Base-by-base conservation (phyloP, 257 asterid species). In the Scutellaria galericulata region DNA sequence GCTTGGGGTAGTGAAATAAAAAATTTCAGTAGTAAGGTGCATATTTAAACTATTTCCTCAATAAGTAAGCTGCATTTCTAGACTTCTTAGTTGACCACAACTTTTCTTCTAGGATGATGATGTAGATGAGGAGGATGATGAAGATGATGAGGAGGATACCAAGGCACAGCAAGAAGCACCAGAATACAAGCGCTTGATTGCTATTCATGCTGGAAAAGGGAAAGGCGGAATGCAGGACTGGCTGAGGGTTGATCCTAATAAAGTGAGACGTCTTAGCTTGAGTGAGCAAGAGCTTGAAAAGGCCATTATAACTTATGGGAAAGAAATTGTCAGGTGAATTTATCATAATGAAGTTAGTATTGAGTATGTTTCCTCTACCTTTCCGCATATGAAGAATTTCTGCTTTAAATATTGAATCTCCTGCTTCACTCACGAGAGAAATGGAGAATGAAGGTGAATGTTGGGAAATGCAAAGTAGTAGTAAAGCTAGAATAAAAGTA, bases 211-310 rank as follows among this genome's bases (percentile, higher is more conserved):
- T 52, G 96, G 96, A 35, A 93, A 93, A 74, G 92, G 91, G 27
- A 87, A 91, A 83, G 94, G 97, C 5, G 96, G 93, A 54, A 71
- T 93, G 84, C 20, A 40, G 55, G 96, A 86, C 40, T 92, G 90
- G 82, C 78, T 93, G 77, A 86, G 70, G 79, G 86, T 86, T 3
- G 92, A 93, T 13, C 87, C 88, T 71, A 76, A 77, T 70, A 89
- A 85, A 84, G 97, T 91, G 73, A 86, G 97, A 71, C 96, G 98
- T 57, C 90, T 93, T 63, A 93, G 98, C 86, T 85, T 93, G 87
- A 93, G 97, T 31, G 98, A 93, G 82, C 96, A 87, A 80, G 88
- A 89, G 63, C 88, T 93, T 75, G 96, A 91, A 78, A 91, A 87
- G 84, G 95, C 96, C 68, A 82, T 87, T 56, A 70, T 37, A 72